Evolutionary conservation across 495 filamentous ascomycete species (phyloP).

Genomic region (Beverwykella pulmonaria): DNA sequence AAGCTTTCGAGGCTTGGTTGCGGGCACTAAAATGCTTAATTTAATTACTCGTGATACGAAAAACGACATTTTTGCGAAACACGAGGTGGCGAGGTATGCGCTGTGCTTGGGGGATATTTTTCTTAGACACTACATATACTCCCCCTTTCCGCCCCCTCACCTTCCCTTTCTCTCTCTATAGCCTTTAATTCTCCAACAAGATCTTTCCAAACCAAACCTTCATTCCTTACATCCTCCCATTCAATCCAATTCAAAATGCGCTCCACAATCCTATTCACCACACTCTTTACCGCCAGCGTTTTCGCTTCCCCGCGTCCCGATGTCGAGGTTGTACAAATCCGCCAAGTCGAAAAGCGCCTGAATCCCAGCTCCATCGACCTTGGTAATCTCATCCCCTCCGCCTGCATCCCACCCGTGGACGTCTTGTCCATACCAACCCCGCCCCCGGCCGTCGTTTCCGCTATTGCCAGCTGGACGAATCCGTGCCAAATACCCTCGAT

Average conservation of each 20-base stretch:
- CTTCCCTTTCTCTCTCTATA: not conserved
- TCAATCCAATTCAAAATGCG: not conserved
- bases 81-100: not conserved
- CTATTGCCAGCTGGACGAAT: not conserved
- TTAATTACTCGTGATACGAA: not conserved
- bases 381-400: not conserved
- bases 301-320: not conserved
- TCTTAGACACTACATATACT: not conserved
- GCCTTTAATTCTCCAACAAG: no score
- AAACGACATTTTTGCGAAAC: not conserved
- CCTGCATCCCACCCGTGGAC: not conserved
- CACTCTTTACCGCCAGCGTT: not conserved
- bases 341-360: not conserved
- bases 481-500: not conserved
- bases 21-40: not conserved
- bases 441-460: not conserved
- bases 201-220: not conserved
- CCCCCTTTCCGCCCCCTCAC: not conserved
- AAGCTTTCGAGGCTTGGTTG: not conserved
- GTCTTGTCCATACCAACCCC: not conserved
- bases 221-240: not conserved
- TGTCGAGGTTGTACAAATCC: slow-evolving; percentile 1
- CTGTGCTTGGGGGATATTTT: not conserved
- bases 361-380: not conserved
- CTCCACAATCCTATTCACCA: not conserved